A percentile compares a stretch with the other conserved stretches of the same genome.
These are phyloP conservation scores for Kwoniella mangroviensis DNA, from an alignment of 768 basidiomycete species.

Conservation along the genomic window DNA sequence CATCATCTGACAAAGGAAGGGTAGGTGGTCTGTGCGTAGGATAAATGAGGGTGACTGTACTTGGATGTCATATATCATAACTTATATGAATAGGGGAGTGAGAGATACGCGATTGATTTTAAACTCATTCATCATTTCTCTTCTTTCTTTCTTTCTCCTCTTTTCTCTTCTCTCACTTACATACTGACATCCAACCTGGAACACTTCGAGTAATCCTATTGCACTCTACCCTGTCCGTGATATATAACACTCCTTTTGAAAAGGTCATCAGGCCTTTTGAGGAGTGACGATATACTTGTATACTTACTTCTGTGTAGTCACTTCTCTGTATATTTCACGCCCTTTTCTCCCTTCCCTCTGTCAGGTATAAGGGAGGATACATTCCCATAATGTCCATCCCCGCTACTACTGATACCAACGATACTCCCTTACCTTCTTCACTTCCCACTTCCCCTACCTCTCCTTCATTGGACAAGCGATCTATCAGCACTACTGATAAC, in stretches of 20 bases:
- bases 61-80: neutral
- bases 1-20: slow-evolving; percentile 2
- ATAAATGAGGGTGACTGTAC: slow-evolving; percentile 4
- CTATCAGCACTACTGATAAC: neutral
- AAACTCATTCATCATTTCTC: neutral
- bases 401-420: neutral
- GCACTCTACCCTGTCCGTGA: neutral
- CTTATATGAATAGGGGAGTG: neutral
- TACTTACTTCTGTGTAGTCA: slow-evolving; percentile 2
- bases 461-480: neutral
- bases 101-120: slow-evolving; percentile 28
- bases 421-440: slow-evolving; percentile 8
- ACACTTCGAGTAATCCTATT: neutral
- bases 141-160: slow-evolving; percentile 9
- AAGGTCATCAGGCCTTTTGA: slow-evolving; percentile 2
- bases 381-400: slow-evolving; percentile 4
- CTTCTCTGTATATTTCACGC: slow-evolving; percentile 2
- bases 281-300: neutral
- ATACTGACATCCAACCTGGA: slow-evolving; percentile 1
- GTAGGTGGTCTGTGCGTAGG: slow-evolving; percentile 11
- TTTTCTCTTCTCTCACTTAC: slow-evolving; percentile 18
- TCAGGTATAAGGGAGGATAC: neutral
- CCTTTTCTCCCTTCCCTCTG: neutral
- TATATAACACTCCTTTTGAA: neutral
- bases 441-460: neutral